Evolutionary conservation across 2,329 filamentous ascomycete genomes (phyloP).

Genomic region (Podosphaera leucotricha): DNA sequence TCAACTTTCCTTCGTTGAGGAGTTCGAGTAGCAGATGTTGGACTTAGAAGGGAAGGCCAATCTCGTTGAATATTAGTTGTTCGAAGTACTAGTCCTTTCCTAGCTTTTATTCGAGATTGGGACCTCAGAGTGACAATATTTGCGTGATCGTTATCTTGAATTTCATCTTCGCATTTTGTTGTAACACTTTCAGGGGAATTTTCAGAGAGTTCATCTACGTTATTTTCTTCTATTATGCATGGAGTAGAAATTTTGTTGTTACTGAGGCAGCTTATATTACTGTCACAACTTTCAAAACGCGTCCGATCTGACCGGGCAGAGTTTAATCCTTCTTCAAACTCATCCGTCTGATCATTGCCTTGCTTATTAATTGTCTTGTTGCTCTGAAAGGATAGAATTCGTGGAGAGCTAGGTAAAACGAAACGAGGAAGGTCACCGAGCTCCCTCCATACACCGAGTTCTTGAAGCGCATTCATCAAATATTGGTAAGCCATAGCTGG

Average conservation of each 20-base stretch:
- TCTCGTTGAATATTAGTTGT: background rate
- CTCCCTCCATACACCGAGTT: background rate
- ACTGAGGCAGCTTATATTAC: background rate
- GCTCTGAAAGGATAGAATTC: background rate
- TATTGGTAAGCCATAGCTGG: background rate
- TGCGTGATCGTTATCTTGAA: background rate
- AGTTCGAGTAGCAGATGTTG: background rate
- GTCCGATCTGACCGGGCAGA: background rate
- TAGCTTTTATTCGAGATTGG: background rate
- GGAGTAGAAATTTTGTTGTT: background rate
- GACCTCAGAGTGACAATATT: background rate
- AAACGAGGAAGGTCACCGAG: background rate
- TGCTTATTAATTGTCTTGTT: background rate
- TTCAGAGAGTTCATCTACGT: background rate
- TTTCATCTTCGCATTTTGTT: background rate
- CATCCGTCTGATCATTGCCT: background rate
- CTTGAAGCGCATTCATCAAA: constrained; percentile 1
- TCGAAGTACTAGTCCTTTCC: background rate
- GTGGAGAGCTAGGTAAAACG: background rate
- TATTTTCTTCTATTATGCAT: background rate
- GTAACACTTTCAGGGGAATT: background rate
- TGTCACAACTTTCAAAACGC: background rate
- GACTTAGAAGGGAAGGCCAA: background rate
- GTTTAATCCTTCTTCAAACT: background rate
- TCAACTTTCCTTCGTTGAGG: background rate